Evolutionary conservation across 192 early-diverging fungal genomes (phyloP), one percentile per base, ranked within the genome.

Genomic region (Linnemannia schmuckeri): DNA sequence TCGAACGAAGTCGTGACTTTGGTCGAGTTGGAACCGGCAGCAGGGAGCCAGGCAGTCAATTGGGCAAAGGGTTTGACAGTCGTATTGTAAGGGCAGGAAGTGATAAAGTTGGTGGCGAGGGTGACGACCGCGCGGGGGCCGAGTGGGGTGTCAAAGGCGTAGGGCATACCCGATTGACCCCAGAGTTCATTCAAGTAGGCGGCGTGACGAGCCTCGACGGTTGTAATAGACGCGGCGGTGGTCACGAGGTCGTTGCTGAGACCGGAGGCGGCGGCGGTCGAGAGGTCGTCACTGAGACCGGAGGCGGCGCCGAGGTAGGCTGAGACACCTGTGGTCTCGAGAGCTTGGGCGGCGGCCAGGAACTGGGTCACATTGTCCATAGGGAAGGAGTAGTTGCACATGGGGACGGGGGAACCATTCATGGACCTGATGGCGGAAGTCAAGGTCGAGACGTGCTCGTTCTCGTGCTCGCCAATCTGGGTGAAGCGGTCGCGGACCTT

Each of bases 241-340:
- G 77, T 79, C 47, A 49, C 33, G 49, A 72, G 33, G n/a, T 76
- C 18, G 35, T 74, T 74, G 6, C 27, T 38, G 0, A 79, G 40
- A 38, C 55, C 35, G 1, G 73, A 33, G 6, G 55, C 73, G 10
- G 55, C 73, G 10, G 91, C 92, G 44, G 37, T 37, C 47, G 49
- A 49, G 49, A 72, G 33, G n/a, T 76, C 18, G 35, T 74, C 77
- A 6, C 27, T 38, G 1, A 79, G 40, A 38, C 54, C 35, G 1
- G 73, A 33, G 6, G 55, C 73, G 10, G 86, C 90, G 18, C 93
- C 92, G 44, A 78, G 68, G 85, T 93, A 93, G 38, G 92, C 93
- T 3, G 77, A 79, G 41, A 89, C 89, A 72, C 92, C 93, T 3
- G 88, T 90, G 8, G 78, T 82, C 77, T 94, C 91, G 18, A 94